These are phyloP conservation scores for Carex cristatella DNA, from an alignment of 176 grass and related monocot species.

Conservation along the genomic window DNA sequence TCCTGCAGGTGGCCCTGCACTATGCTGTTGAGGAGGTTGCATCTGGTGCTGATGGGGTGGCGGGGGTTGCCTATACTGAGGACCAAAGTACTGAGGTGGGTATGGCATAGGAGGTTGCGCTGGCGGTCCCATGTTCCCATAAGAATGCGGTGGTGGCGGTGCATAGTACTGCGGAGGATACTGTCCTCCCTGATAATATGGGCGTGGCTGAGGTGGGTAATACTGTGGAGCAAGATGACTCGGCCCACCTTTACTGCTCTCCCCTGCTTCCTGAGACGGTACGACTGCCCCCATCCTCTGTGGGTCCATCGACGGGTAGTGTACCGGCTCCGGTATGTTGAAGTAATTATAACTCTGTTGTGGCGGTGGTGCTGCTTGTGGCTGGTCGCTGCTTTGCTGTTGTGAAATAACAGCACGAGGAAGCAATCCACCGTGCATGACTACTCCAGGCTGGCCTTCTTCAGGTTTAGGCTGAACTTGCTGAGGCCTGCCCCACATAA, in stretches of 20 bases:
- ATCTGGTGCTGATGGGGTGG: slow-evolving; percentile 33
- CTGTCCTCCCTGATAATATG: slow-evolving; percentile 42
- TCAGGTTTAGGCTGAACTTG: slow-evolving; percentile 60
- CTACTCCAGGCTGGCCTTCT: slow-evolving; percentile 49
- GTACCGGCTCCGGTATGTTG: slow-evolving; percentile 71
- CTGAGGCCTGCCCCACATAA: slow-evolving; percentile 95
- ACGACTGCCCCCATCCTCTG: slow-evolving; percentile 90
- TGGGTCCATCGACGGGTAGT: slow-evolving; percentile 95
- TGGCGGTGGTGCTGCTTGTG: slow-evolving; percentile 39
- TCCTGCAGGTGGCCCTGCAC: neutral
- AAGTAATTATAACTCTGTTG: slow-evolving; percentile 65
- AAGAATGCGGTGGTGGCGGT: slow-evolving; percentile 43
- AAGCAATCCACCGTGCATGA: slow-evolving; percentile 71
- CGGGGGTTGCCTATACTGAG: slow-evolving; percentile 44
- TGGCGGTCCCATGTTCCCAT: slow-evolving; percentile 58
- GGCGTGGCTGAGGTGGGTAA: slow-evolving; percentile 2
- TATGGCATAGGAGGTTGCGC: slow-evolving; percentile 56
- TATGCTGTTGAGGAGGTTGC: slow-evolving; percentile 20
- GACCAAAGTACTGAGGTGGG: slow-evolving; percentile 49
- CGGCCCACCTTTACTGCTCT: slow-evolving; percentile 14
- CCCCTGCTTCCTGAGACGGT: slow-evolving; percentile 32
- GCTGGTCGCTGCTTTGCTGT: slow-evolving; percentile 62
- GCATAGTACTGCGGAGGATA: slow-evolving; percentile 45
- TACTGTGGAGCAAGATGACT: slow-evolving; percentile 6
- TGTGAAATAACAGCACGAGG: slow-evolving; percentile 90